Evolutionary conservation across 139 green algal species (phyloP), one percentile per base, ranked within the genome.

Genomic region (Chlorokybus atmophyticus): DNA sequence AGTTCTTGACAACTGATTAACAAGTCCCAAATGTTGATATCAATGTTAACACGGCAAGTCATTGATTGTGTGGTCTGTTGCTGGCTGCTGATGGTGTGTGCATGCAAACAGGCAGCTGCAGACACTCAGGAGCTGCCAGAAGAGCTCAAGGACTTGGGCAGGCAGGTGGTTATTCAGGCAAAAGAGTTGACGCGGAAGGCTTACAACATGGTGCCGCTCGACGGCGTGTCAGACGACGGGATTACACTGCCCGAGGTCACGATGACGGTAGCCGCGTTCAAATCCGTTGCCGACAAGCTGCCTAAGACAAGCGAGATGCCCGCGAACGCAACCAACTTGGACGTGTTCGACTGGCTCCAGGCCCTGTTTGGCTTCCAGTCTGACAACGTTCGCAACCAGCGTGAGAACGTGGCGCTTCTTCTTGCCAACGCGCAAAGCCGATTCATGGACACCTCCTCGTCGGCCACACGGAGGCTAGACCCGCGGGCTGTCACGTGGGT

Each of bases 301-400:
- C 35, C 35, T 14, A 44, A 10, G 35, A 21, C 35, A 10, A 14
- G 10, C 35, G 35, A 44, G 35, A 21, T 44, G 10, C 35, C 14
- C 14, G 10, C 35, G 14, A 14, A 14, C 10, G 35, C 10, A 44
- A 44, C 10, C 10, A 14, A 44, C 14, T 10, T 44, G 10, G 35
- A 44, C 35, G 35, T 44, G 35, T 44, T 44, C 14, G 35, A 44
- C 14, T 44, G 35, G 35, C 10, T 14, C 10, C 10, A 10, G 10
- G 10, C 35, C 10, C 10, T 44, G 14, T 44, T 44, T 14, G 35
- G 35, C 10, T 44, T 57, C 41, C 62, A 71, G 63, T 17, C 39
- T 27, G 63, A 68, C 63, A 71, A 60, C 19, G 63, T 71, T 26
- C 44, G 44, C 30, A 71, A 66, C 56, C 63, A 71, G 52, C 40